Conservation (phyloP, 1,284 basidiomycete species). For the Tausonia pullulans region DNA sequence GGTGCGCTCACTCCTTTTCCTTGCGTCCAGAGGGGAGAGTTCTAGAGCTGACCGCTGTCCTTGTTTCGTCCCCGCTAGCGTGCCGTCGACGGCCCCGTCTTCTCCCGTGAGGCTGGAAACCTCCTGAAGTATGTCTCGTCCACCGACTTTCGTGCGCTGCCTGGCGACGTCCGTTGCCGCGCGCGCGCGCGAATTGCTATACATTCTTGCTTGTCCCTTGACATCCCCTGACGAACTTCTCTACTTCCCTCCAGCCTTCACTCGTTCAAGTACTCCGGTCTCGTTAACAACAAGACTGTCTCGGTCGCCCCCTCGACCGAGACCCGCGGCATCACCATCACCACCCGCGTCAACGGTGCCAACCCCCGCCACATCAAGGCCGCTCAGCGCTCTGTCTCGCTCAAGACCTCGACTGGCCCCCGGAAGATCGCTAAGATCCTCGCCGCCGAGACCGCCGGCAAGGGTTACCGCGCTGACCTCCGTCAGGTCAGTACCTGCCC, state of each 20-base stretch:
- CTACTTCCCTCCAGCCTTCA: constrained; percentile 39
- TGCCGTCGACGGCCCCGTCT: constrained; percentile 56
- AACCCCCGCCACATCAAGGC: constrained; percentile 45
- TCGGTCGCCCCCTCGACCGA: constrained; percentile 49
- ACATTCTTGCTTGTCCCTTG: not conserved
- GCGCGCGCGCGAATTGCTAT: not conserved
- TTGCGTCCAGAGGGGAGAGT: not conserved
- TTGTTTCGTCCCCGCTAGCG: constrained; percentile 23
- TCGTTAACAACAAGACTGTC: constrained; percentile 64
- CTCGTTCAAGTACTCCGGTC: constrained; percentile 78
- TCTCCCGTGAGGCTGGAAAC: constrained; percentile 79
- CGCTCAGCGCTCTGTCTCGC: constrained; percentile 42
- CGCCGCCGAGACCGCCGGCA: constrained; percentile 50
- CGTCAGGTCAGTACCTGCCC: constrained; percentile 51
- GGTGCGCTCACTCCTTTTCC: constrained; percentile 16
- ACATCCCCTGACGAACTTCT: not conserved
- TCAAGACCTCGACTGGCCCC: constrained; percentile 60
- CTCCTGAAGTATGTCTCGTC: constrained; percentile 44
- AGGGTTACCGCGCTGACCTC: constrained; percentile 72
- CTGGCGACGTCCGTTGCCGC: not conserved
- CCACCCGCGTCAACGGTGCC: constrained; percentile 56
- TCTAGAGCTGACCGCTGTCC: not conserved
- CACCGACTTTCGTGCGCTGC: not conserved
- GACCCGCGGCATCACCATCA: constrained; percentile 48
- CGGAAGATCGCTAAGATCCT: constrained; percentile 64